These are phyloP conservation scores for Debaryomyces hansenii DNA, from an alignment of 805 yeast genomes.

Conservation along the genomic window DNA sequence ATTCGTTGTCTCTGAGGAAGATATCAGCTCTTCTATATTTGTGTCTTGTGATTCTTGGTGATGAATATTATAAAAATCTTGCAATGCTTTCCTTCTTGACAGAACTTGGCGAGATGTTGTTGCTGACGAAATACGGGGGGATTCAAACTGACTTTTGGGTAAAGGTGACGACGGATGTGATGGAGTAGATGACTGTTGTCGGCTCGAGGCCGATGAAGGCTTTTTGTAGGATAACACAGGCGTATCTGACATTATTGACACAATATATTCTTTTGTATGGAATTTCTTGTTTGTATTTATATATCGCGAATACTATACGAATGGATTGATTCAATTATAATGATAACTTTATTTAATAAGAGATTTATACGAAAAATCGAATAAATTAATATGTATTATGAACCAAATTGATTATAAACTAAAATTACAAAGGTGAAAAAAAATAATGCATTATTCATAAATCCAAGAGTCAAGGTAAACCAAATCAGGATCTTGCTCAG, in stretches of 20 bases:
- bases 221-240: conserved; percentile 33
- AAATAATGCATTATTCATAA: conserved; percentile 11
- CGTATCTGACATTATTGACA: conserved; percentile 3
- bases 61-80: conserved; percentile 40
- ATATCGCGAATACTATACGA: neutral
- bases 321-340: neutral
- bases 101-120: conserved; percentile 28
- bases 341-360: neutral
- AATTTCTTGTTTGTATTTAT: neutral
- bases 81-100: conserved; percentile 41
- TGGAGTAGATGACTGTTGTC: neutral
- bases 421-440: neutral
- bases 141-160: neutral
- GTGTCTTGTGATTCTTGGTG: conserved; percentile 8
- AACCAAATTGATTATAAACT: neutral
- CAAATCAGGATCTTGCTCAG: conserved; percentile 26
- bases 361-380: too few relatives aligned
- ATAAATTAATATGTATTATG: too few relatives aligned
- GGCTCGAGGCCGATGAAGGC: conserved; percentile 5
- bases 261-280: neutral
- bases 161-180: conserved; percentile 1
- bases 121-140: conserved; percentile 1
- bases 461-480: conserved; percentile 38
- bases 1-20: neutral
- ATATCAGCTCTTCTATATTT: neutral